phyloP scores from a whole-genome alignment of 352 stramenopile species.

The Thalassiosira pacifica region DNA sequence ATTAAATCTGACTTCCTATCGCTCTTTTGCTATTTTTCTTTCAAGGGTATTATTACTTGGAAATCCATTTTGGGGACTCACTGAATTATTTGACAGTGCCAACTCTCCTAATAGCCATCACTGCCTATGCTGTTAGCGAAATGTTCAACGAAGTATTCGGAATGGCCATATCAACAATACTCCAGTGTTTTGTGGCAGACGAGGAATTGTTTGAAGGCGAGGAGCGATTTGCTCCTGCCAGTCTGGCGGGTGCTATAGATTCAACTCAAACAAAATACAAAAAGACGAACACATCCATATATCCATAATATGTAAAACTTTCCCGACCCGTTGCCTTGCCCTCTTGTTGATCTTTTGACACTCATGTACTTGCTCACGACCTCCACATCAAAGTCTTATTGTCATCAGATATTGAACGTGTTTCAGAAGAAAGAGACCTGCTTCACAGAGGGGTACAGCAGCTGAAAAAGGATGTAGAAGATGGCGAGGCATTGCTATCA shows the following conservation, averaged over 20 bases:
- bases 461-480: neutral
- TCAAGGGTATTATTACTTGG: slow-evolving; percentile 67
- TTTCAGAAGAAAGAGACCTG: neutral
- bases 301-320: too few species aligned
- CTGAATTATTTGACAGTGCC: slow-evolving; percentile 89
- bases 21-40: neutral
- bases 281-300: too few species aligned
- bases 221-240: slow-evolving; percentile 56
- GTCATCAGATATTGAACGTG: neutral
- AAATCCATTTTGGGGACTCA: slow-evolving; percentile 77
- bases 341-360: too few species aligned
- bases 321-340: too few species aligned
- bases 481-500: neutral
- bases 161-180: slow-evolving; percentile 95
- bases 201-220: slow-evolving; percentile 89
- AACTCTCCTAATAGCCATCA: slow-evolving; percentile 90
- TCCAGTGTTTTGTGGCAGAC: slow-evolving; percentile 96
- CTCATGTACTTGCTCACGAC: too few species aligned
- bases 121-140: slow-evolving; percentile 93
- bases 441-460: neutral
- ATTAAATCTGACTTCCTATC: too few species aligned
- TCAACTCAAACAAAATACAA: slow-evolving; percentile 48
- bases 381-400: too few species aligned
- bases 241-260: slow-evolving; percentile 34
- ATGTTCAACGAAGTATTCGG: slow-evolving; percentile 96